These are phyloP conservation scores for Naganishia friedmannii DNA, from an alignment of 768 basidiomycete genomes.

Conservation along the genomic window DNA sequence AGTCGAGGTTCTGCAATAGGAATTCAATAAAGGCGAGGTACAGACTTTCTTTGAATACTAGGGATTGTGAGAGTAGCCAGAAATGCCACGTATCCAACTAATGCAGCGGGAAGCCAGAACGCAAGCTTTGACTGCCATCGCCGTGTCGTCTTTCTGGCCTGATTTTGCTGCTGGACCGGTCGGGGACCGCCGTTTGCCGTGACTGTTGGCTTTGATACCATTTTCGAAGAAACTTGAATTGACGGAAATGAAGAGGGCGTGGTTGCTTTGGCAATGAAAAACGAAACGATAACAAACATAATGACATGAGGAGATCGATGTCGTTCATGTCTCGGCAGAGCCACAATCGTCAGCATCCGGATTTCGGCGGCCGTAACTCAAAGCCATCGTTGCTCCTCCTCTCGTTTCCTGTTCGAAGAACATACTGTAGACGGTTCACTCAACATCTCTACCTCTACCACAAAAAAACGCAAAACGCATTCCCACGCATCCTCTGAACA, in stretches of 20 bases:
- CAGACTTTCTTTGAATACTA: slow-evolving; percentile 69
- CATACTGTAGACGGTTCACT: slow-evolving; percentile 9
- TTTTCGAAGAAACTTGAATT: neutral
- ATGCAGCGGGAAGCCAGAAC: slow-evolving; percentile 14
- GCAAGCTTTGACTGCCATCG: neutral
- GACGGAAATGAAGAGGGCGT: too few relatives aligned
- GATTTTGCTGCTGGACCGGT: neutral
- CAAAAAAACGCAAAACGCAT: too few relatives aligned
- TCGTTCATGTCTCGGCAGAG: slow-evolving; percentile 22
- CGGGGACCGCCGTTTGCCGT: neutral
- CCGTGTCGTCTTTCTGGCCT: neutral
- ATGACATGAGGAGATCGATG: neutral
- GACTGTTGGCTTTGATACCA: neutral
- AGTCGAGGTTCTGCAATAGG: neutral
- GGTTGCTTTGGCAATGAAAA: too few relatives aligned
- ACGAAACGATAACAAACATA: too few relatives aligned
- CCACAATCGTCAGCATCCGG: slow-evolving; percentile 7
- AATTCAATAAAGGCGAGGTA: slow-evolving; percentile 33
- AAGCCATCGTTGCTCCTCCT: neutral
- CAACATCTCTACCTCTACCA: too few relatives aligned
- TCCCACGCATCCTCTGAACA: too few relatives aligned
- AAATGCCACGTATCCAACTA: slow-evolving; percentile 56
- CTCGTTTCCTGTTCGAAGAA: neutral
- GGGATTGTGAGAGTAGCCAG: slow-evolving; percentile 63
- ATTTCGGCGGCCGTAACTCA: neutral